These are phyloP conservation scores for Termitomyces sp. DNA, from an alignment of 768 basidiomycete genomes.

Conservation along the genomic window DNA sequence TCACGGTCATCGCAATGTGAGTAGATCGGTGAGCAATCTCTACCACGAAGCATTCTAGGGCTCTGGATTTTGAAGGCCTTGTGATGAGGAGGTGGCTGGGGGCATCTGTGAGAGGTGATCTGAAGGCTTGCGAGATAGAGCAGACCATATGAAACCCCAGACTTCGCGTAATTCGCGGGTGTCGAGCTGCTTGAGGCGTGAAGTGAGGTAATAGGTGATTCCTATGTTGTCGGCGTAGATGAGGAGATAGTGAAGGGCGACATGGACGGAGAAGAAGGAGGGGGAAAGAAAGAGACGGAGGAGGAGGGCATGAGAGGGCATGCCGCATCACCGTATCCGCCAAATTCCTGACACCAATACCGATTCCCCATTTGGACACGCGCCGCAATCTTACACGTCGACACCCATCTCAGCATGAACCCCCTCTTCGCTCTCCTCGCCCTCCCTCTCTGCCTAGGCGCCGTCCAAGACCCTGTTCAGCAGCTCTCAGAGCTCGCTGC, in stretches of 20 bases:
- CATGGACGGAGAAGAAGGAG: conserved; percentile 89
- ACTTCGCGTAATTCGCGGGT: conserved; percentile 72
- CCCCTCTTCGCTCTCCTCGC: conserved; percentile 23
- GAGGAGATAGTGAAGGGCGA: conserved; percentile 84
- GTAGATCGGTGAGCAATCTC: conserved; percentile 86
- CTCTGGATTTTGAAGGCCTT: conserved; percentile 84
- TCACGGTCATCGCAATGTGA: conserved; percentile 90
- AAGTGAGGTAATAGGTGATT: conserved; percentile 85
- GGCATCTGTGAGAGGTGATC: conserved; percentile 8
- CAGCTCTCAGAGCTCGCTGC: conserved; percentile 66
- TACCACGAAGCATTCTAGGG: conserved; percentile 90
- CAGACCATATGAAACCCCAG: conserved; percentile 85
- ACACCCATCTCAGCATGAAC: conserved; percentile 18
- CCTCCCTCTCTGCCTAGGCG: conserved; percentile 26
- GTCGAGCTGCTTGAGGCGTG: conserved; percentile 62
- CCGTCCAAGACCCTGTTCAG: conserved; percentile 31
- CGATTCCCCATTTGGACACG: conserved; percentile 15
- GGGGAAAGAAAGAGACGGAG: conserved; percentile 90
- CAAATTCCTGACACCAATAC: conserved; percentile 6
- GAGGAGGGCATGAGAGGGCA: conserved; percentile 78
- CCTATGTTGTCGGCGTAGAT: conserved; percentile 83
- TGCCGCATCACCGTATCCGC: conserved; percentile 12
- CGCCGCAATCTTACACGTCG: conserved; percentile 21
- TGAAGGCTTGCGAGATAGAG: conserved; percentile 12
- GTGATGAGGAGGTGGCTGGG: conserved; percentile 90